Evolutionary conservation across 1,284 basidiomycete genomes (phyloP).

Genomic region (Chondrostereum purpureum): DNA sequence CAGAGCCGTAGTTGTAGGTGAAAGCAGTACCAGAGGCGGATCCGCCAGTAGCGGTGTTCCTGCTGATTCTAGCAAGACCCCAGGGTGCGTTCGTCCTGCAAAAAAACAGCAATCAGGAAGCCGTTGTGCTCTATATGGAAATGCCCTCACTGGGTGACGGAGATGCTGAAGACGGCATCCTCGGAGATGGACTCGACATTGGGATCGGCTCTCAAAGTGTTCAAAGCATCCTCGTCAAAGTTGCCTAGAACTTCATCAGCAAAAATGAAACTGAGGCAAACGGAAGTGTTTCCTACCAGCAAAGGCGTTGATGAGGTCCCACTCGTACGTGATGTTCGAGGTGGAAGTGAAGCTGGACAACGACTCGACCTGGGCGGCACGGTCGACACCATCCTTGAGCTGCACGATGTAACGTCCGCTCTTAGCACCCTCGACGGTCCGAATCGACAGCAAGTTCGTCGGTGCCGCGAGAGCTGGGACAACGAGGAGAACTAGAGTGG

Average conservation of each 20-base stretch:
- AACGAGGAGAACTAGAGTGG: background rate
- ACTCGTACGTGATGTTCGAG: constrained; percentile 24
- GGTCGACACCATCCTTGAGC: constrained; percentile 45
- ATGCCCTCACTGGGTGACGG: constrained; percentile 18
- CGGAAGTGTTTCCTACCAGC: constrained; percentile 37
- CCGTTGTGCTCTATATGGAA: background rate
- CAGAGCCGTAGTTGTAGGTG: constrained; percentile 24
- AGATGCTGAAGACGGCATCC: constrained; percentile 52
- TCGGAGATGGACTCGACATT: constrained; percentile 67
- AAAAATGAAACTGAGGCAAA: background rate
- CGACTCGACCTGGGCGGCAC: constrained; percentile 20
- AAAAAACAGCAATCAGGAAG: background rate
- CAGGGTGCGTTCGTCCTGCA: constrained; percentile 26
- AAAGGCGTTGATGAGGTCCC: constrained; percentile 46
- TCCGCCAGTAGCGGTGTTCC: constrained; percentile 6
- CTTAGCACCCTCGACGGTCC: constrained; percentile 25
- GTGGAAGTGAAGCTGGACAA: constrained; percentile 25
- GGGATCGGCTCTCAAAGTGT: constrained; percentile 52
- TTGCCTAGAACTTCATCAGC: constrained; percentile 18
- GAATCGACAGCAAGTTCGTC: constrained; percentile 24
- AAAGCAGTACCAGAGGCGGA: constrained; percentile 16
- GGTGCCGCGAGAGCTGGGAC: background rate
- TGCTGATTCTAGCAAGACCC: constrained; percentile 27
- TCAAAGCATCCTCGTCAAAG: constrained; percentile 49
- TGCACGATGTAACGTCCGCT: constrained; percentile 48